Base-by-base conservation (phyloP, 805 yeast genomes). In the Osmozyma mogii region DNA sequence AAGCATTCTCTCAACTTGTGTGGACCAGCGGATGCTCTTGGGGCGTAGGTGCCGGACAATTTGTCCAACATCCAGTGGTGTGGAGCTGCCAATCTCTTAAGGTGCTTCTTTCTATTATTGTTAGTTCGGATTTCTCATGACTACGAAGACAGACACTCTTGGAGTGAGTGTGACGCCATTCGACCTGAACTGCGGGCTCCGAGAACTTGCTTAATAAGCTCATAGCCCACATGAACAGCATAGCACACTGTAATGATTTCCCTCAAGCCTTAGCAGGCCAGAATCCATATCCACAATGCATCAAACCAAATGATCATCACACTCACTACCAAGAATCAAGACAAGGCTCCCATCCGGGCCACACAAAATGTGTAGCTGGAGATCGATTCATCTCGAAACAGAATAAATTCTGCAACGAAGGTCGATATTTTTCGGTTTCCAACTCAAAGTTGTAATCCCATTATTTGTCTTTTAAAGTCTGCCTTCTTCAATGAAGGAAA, bases 11-110 rank as follows among this genome's bases (percentile, higher is more conserved):
- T 81, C 66, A 88, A 78, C 73, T 89, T 92, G 78, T 89, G 98
- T 67, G 98, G 98, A 77, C 98, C 98, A 56, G 95, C 81, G 47
- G 96, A 87, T 64, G 97, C 95, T 76, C 97, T 87, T 75, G 98
- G 98, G 48, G 98, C 98, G 69, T 92, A 92, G 62, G 84, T 76
- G 68, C 99, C 99, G 64, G 96, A 84, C 75, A 92, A 78, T 76
- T 92, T 92, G 94, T 94, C 98, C 77, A 92, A 84, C 94, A 92
- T 84, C 98, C 98, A 92, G 82, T 92, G 98, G 77, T 88, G 82
- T 78, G 99, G 99, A 69, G 98, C 98, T 69, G 97, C 96, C 72
- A 89, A 82, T 82, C 97, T 87, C 81, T 89, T 88, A 70, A 88
- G 81, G 70, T 89, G 96, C 80, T 89, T 88, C 88, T 87, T 85